Conservation (phyloP, 495 filamentous ascomycete genomes). For the Penicillium cataractarum region DNA sequence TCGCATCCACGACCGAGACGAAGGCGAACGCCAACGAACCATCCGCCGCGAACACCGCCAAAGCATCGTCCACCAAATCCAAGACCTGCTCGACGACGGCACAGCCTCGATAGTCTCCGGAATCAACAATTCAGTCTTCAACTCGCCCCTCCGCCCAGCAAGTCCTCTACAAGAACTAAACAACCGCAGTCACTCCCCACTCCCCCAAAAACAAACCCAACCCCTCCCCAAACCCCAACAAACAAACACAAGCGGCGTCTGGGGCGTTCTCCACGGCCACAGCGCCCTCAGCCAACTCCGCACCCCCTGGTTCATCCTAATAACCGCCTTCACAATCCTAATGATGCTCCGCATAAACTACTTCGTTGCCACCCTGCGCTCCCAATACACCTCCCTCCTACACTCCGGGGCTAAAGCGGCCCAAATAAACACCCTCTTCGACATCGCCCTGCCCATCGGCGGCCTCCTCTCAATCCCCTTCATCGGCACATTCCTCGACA, state of each 20-base stretch:
- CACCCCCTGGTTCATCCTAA: slow-evolving; percentile 85
- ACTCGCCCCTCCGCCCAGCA: slow-evolving; percentile 2
- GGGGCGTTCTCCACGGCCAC: slow-evolving; percentile 83
- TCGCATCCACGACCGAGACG: slow-evolving; percentile 43
- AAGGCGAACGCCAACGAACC: slow-evolving; percentile 61
- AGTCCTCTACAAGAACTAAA: not conserved
- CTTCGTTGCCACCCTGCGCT: slow-evolving; percentile 89
- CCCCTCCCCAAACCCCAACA: slow-evolving; percentile 30
- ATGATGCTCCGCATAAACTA: slow-evolving; percentile 98
- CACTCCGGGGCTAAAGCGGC: slow-evolving; percentile 58
- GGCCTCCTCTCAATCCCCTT: slow-evolving; percentile 86
- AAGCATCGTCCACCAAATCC: slow-evolving; percentile 71
- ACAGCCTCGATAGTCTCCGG: slow-evolving; percentile 17
- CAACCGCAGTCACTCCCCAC: too few relatives aligned
- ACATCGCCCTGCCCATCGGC: slow-evolving; percentile 84
- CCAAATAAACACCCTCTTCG: slow-evolving; percentile 82
- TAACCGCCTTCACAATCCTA: slow-evolving; percentile 83
- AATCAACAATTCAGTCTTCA: slow-evolving; percentile 24
- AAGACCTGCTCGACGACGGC: slow-evolving; percentile 65
- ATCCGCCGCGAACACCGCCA: slow-evolving; percentile 67
- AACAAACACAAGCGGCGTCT: slow-evolving; percentile 72
- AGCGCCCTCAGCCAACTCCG: slow-evolving; percentile 74
- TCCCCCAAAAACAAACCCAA: slow-evolving; percentile 2
- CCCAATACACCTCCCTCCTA: slow-evolving; percentile 85
- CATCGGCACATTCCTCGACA: slow-evolving; percentile 82